These are phyloP conservation scores for Xanthoconium separans DNA, from an alignment of 1,284 basidiomycete genomes.

Conservation along the genomic window DNA sequence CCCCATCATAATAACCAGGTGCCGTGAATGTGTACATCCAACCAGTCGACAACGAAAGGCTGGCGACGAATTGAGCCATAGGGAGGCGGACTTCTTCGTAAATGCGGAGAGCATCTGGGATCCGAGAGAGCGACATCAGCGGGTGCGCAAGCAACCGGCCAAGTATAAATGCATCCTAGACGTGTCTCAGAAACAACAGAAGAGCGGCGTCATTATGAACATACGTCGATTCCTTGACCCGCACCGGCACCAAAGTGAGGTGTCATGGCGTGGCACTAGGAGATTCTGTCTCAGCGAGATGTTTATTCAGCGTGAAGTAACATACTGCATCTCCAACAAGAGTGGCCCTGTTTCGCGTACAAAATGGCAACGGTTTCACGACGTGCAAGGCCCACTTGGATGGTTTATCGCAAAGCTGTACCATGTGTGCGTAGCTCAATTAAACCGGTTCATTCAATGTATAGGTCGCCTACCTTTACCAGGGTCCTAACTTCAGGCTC, in stretches of 20 bases:
- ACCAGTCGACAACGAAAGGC: constrained; percentile 10
- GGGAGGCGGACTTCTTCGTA: constrained; percentile 34
- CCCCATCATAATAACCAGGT: constrained; percentile 24
- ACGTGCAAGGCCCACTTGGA: constrained; percentile 34
- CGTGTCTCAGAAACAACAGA: background rate
- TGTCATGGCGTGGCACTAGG: constrained; percentile 33
- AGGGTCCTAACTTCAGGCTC: constrained; percentile 44
- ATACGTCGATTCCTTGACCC: constrained; percentile 33
- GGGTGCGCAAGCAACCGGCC: constrained; percentile 33
- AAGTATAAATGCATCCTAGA: constrained; percentile 37
- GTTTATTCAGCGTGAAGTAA: background rate
- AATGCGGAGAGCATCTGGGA: constrained; percentile 26
- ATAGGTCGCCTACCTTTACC: constrained; percentile 33
- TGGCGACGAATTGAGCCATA: constrained; percentile 10
- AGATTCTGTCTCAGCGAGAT: background rate
- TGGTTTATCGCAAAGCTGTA: constrained; percentile 20
- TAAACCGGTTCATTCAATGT: too few species aligned
- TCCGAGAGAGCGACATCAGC: constrained; percentile 16
- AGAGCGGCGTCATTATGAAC: background rate
- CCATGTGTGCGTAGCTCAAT: background rate
- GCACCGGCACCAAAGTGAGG: constrained; percentile 31
- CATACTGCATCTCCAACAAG: constrained; percentile 39
- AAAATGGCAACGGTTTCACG: constrained; percentile 33
- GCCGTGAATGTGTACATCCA: constrained; percentile 6
- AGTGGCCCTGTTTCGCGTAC: constrained; percentile 28